phyloP scores from a whole-genome alignment of 2,329 filamentous ascomycete species.

The Eutypella sp. region DNA sequence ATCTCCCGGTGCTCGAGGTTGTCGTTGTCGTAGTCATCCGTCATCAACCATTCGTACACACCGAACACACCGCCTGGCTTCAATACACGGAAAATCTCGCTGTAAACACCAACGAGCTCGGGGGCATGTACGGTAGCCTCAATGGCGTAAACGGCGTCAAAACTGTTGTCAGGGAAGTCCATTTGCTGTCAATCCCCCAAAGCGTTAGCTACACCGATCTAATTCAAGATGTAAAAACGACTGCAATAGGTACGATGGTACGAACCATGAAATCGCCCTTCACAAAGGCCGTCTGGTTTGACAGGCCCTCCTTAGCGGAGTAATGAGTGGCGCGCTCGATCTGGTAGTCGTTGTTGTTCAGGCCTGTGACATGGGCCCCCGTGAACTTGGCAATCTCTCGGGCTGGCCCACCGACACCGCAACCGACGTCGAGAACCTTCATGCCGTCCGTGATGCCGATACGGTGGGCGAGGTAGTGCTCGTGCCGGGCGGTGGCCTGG shows the following conservation, averaged over 20 bases:
- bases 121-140: conserved; percentile 96
- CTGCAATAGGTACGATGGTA: neutral
- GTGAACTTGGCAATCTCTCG: conserved; percentile 96
- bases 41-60: conserved; percentile 99
- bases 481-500: conserved; percentile 90
- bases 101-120: conserved; percentile 84
- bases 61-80: conserved; percentile 96
- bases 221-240: too few relatives aligned
- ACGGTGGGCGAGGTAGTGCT: conserved; percentile 91
- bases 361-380: conserved; percentile 78
- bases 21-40: conserved; percentile 84
- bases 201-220: too few relatives aligned
- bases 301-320: conserved; percentile 73
- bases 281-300: conserved; percentile 75
- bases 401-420: conserved; percentile 92
- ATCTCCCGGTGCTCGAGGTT: conserved; percentile 85
- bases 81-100: conserved; percentile 87
- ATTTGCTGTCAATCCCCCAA: conserved; percentile 64
- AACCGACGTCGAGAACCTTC: conserved; percentile 92
- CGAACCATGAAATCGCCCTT: conserved; percentile 93
- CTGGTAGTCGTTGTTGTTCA: conserved; percentile 99
- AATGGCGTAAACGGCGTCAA: conserved; percentile 95
- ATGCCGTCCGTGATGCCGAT: conserved; percentile 83
- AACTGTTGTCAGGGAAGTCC: conserved; percentile 85
- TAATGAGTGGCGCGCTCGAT: conserved; percentile 89